phyloP scores from a whole-genome alignment of 1,284 basidiomycete species.

The Trametes pubescens region DNA sequence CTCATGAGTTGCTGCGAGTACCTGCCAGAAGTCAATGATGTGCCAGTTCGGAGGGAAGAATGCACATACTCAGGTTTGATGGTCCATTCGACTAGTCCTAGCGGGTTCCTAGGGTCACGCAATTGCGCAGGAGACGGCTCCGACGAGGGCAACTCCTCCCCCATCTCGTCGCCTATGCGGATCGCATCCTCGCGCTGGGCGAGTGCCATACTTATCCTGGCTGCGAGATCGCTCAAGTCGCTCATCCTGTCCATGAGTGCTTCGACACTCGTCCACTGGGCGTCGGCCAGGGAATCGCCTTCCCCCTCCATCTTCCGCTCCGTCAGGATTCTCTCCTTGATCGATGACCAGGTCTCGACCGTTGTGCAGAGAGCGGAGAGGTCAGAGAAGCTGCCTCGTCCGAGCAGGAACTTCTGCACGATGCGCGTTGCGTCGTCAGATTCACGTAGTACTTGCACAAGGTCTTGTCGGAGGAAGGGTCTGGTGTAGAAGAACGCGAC shows the following conservation, averaged over 20 bases:
- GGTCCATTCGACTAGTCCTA: conserved; percentile 51
- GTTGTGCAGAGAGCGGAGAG: conserved; percentile 69
- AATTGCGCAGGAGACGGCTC: conserved; percentile 21
- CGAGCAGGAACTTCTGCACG: conserved; percentile 80
- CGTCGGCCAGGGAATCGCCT: conserved; percentile 37
- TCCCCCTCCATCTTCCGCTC: conserved; percentile 66
- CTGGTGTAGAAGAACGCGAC: conserved; percentile 80
- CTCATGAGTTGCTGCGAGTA: conserved; percentile 68
- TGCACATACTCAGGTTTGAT: conserved; percentile 75
- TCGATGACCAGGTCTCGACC: conserved; percentile 63
- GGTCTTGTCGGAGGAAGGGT: conserved; percentile 73
- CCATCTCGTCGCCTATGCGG: conserved; percentile 30
- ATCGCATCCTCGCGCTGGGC: conserved; percentile 42
- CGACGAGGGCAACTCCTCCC: conserved; percentile 1
- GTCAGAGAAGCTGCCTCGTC: conserved; percentile 74
- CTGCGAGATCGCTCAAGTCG: conserved; percentile 63
- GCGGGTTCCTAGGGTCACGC: conserved; percentile 32
- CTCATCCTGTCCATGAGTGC: conserved; percentile 64
- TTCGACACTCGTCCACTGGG: conserved; percentile 65
- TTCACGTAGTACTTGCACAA: conserved; percentile 64
- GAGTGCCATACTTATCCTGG: conserved; percentile 67
- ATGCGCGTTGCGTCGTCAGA: conserved; percentile 81
- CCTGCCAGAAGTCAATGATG: conserved; percentile 48
- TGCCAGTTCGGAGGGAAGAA: conserved; percentile 9
- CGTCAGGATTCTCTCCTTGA: conserved; percentile 57